Conservation (phyloP, 331 rosid species). For the Quercus tomentella region DNA sequence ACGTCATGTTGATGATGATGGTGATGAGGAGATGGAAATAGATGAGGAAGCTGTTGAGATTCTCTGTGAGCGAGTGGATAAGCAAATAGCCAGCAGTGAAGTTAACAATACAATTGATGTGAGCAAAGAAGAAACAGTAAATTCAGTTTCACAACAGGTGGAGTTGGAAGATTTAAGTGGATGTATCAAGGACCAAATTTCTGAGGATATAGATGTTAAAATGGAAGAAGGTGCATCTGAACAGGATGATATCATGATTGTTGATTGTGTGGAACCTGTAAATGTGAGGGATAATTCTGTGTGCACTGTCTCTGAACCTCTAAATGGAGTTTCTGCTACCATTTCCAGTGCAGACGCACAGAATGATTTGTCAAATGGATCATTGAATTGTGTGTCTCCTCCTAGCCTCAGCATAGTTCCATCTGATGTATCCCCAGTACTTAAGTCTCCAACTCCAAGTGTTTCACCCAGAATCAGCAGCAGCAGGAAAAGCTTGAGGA, state of each 20-base stretch:
- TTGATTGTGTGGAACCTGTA: constrained; percentile 26
- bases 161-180: constrained; percentile 19
- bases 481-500: constrained; percentile 91
- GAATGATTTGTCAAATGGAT: constrained; percentile 35
- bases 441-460: constrained; percentile 83
- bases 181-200: constrained; percentile 20
- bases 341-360: constrained; percentile 31
- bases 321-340: constrained; percentile 31
- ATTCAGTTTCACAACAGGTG: constrained; percentile 15
- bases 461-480: constrained; percentile 73
- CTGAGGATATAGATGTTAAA: constrained; percentile 37
- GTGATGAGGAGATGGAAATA: constrained; percentile 98
- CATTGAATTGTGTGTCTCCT: constrained; percentile 51
- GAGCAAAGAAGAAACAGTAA: constrained; percentile 3
- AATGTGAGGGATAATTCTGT: constrained; percentile 20
- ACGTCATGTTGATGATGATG: constrained; percentile 66
- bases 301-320: constrained; percentile 34
- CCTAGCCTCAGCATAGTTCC: constrained; percentile 45
- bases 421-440: constrained; percentile 48
- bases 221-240: constrained; percentile 49
- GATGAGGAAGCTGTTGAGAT: constrained; percentile 80
- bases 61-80: constrained; percentile 42
- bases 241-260: constrained; percentile 34
- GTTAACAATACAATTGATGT: constrained; percentile 11
- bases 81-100: constrained; percentile 27